These are phyloP conservation scores for Protomyces arabidopsidicola DNA, from an alignment of 1,139 yeast species.

Conservation along the genomic window DNA sequence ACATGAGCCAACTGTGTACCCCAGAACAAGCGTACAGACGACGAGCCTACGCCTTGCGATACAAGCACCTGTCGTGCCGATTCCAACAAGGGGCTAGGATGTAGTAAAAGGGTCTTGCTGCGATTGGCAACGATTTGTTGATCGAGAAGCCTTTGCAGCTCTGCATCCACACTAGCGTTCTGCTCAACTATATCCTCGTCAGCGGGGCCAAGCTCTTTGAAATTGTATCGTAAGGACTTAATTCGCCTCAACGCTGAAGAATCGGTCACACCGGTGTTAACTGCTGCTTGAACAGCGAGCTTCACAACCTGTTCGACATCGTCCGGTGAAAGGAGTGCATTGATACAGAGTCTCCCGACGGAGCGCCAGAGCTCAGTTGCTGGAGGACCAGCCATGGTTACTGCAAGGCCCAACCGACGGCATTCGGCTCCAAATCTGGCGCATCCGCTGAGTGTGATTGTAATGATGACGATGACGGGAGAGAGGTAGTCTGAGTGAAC, in stretches of 20 bases:
- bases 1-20: constrained; percentile 20
- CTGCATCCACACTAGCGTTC: not conserved
- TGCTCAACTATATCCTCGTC: constrained; percentile 1
- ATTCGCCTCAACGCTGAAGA: not conserved
- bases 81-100: not conserved
- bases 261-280: constrained; percentile 11
- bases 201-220: not conserved
- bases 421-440: constrained; percentile 25
- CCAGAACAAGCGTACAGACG: constrained; percentile 19
- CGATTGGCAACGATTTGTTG: not conserved
- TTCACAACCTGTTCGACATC: constrained; percentile 20
- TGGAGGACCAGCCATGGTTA: constrained; percentile 25
- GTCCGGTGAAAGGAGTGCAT: constrained; percentile 18
- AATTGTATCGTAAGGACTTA: constrained; percentile 4
- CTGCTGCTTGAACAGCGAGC: constrained; percentile 21
- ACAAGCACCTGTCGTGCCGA: constrained; percentile 7
- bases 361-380: constrained; percentile 25
- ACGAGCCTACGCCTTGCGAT: constrained; percentile 17
- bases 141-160: not conserved
- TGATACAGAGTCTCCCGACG: constrained; percentile 23
- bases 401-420: constrained; percentile 17
- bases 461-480: constrained; percentile 21
- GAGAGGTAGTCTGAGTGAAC: constrained; percentile 25
- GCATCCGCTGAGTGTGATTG: constrained; percentile 15
- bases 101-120: not conserved